Evolutionary conservation across 192 early-diverging fungal species (phyloP).

Genomic region (Backusella morwellensis): DNA sequence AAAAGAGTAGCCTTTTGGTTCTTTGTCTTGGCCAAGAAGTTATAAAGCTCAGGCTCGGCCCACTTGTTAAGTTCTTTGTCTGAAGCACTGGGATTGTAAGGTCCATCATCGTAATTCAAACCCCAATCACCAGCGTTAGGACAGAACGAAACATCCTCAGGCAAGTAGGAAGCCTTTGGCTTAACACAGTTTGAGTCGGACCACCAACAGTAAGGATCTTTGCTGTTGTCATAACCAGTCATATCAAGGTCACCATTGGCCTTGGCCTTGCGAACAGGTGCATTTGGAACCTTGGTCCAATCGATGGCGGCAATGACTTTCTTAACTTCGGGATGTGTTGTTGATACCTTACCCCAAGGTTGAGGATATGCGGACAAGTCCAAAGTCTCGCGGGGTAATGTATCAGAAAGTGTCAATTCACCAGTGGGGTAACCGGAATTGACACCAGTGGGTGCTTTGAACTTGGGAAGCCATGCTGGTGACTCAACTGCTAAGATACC

Average conservation of each 20-base stretch:
- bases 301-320: conserved; percentile 42
- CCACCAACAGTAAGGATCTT: conserved; percentile 27
- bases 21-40: conserved; percentile 20
- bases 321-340: conserved; percentile 36
- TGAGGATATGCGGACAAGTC: conserved; percentile 30
- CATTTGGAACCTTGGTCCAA: conserved; percentile 37
- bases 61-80: neutral
- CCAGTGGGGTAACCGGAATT: conserved; percentile 16
- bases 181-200: conserved; percentile 18
- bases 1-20: conserved; percentile 26
- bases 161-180: conserved; percentile 2
- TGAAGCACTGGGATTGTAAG: conserved; percentile 12
- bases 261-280: conserved; percentile 19
- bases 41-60: conserved; percentile 23
- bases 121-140: conserved; percentile 36
- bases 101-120: conserved; percentile 46
- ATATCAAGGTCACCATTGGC: conserved; percentile 19
- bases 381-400: conserved; percentile 10
- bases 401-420: neutral
- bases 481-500: conserved; percentile 20
- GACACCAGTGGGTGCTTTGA: conserved; percentile 16
- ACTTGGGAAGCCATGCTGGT: conserved; percentile 28
- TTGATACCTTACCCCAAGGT: conserved; percentile 26
- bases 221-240: neutral
- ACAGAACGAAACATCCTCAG: conserved; percentile 24